Percentiles rank a stretch among this genome's conserved stretches.
Evolutionary conservation across 225 moss, liverwort and hornwort genomes (phyloP).

Genomic region (Thuidium tamariscinum): DNA sequence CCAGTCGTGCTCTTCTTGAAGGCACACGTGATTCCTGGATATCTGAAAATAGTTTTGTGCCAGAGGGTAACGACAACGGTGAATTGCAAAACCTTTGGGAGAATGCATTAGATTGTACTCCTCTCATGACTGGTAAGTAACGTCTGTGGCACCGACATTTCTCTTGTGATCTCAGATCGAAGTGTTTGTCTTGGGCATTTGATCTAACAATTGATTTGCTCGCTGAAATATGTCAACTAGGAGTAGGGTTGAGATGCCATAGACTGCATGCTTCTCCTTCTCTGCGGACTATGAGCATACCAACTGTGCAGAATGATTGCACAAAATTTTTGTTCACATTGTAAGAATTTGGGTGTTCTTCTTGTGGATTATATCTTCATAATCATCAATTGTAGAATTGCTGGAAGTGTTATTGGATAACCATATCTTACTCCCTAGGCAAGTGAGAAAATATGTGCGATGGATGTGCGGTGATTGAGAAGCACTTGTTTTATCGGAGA

Average conservation of each 20-base stretch:
- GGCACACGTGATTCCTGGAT: conserved; percentile 87
- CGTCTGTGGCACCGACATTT: background rate
- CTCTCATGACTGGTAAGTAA: conserved; percentile 67
- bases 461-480: background rate
- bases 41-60: conserved; percentile 45
- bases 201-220: background rate
- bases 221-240: background rate
- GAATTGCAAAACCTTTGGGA: conserved; percentile 85
- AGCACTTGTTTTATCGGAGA: background rate
- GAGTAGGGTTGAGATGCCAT: background rate
- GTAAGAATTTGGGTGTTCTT: background rate
- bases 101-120: conserved; percentile 77
- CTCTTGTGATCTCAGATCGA: background rate
- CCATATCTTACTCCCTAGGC: background rate
- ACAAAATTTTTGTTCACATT: background rate
- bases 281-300: background rate
- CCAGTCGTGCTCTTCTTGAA: conserved; percentile 86
- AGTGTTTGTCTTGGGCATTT: background rate
- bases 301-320: background rate
- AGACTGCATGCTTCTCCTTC: background rate
- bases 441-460: background rate
- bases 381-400: background rate
- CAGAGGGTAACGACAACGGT: conserved; percentile 83
- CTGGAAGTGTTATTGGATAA: background rate
- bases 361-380: background rate